Evolutionary conservation across 805 yeast species (phyloP).

Genomic region (Dipodascus geniculatus): DNA sequence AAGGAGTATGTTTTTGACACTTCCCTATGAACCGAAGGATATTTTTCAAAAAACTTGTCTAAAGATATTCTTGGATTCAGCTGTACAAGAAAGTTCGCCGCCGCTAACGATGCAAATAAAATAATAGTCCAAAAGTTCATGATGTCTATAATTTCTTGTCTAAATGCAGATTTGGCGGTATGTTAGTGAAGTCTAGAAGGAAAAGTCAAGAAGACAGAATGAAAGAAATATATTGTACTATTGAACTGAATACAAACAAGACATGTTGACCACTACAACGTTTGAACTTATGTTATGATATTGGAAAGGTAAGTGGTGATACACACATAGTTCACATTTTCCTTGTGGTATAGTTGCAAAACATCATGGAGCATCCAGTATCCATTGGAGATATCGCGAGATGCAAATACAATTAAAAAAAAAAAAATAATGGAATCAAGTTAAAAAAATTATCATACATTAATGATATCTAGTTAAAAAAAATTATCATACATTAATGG

Average conservation of each 20-base stretch:
- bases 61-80: slow-evolving; percentile 14
- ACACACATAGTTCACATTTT: too few species aligned
- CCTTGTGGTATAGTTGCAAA: too few species aligned
- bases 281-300: neutral
- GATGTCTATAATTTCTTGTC: too few species aligned
- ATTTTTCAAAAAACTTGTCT: slow-evolving; percentile 20
- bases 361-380: too few species aligned
- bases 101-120: neutral
- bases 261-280: neutral
- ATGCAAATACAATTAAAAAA: too few species aligned
- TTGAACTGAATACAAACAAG: neutral
- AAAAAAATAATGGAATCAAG: too few species aligned
- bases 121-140: neutral
- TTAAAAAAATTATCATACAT: neutral
- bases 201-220: too few species aligned
- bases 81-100: slow-evolving; percentile 16
- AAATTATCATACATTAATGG: neutral
- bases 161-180: too few species aligned
- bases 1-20: slow-evolving; percentile 46
- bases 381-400: too few species aligned
- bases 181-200: too few species aligned
- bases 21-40: slow-evolving; percentile 35
- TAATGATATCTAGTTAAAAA: neutral
- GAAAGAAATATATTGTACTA: too few species aligned
- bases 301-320: too few species aligned